Evolutionary conservation across 1,284 basidiomycete genomes (phyloP), one percentile per base, ranked within the genome.

Genomic region (Gymnopus androsaceus): DNA sequence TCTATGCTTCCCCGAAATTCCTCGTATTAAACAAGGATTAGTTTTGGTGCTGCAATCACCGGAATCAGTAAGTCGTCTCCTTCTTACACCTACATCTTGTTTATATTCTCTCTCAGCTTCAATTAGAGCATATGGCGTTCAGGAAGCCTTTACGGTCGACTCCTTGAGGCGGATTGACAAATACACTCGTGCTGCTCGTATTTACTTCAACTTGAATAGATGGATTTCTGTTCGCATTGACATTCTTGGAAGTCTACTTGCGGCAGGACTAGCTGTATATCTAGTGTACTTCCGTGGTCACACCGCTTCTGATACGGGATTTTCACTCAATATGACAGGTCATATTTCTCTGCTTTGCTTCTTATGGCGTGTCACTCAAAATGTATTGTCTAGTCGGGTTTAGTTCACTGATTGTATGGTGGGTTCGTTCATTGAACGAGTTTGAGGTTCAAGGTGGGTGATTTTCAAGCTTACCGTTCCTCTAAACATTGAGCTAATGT

Each of bases 31-130:
- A 7, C 40, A 19, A 4, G 34, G n/a, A 21, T 42, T 53, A 72
- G 70, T 63, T 88, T 92, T 62, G 83, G 85, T 15, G 82, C 86
- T 34, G 82, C 86, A 0, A 79, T 90, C 40, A 70, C 79, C 7
- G 90, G 90, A 25, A 74, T 92, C 33, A 75, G 84, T 87, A 60
- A 53, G 79, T 21, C 7, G 17, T 19, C 37, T 37, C 59, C 41
- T 33, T 33, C 41, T 40, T 51, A 34, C 34, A 9, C 34, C 28
- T 50, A 46, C 17, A 56, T n/a, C 15, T 30, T 46, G 27, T 36
- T 19, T 3, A 8, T 12, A 9, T n/a, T 27, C 11, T 19, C n/a
- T 25, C 42, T 4, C 56, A 85, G 84, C 79, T 2, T 87, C 84
- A 4, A 81, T 88, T 45, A 77, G 85, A 25, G 84, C 84, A 4